These are phyloP conservation scores for Penicillium sp. DNA, from an alignment of 2,329 filamentous ascomycete species.

Conservation along the genomic window DNA sequence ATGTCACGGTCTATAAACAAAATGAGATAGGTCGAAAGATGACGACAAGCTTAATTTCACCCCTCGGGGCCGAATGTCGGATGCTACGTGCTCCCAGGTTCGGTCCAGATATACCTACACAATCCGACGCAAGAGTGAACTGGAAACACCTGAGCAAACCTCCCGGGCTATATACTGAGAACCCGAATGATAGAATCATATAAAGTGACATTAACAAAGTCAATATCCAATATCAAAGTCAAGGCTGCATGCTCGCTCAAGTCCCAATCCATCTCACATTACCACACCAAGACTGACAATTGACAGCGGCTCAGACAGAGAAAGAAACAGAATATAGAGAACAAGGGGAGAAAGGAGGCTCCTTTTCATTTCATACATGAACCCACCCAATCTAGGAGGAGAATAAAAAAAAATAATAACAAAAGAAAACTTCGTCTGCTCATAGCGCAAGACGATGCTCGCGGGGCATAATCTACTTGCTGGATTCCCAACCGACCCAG, in stretches of 20 bases:
- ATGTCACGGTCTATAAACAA: too few relatives aligned
- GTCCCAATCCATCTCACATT: constrained; percentile 24
- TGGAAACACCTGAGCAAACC: too few relatives aligned
- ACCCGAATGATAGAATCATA: too few relatives aligned
- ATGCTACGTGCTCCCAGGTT: too few relatives aligned
- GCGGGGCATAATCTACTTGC: constrained; percentile 11
- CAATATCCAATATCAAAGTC: not conserved
- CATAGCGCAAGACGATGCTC: constrained; percentile 5
- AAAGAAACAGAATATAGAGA: constrained; percentile 7
- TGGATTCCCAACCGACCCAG: constrained; percentile 83
- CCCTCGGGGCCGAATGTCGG: too few relatives aligned
- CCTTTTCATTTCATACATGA: constrained; percentile 21
- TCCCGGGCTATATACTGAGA: too few relatives aligned
- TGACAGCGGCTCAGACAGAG: constrained; percentile 7
- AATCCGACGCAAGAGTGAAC: too few relatives aligned
- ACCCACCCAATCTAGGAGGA: constrained; percentile 16
- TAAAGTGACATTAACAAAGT: too few relatives aligned
- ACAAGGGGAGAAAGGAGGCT: constrained; percentile 8
- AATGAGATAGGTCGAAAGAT: too few relatives aligned
- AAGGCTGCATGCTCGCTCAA: constrained; percentile 23
- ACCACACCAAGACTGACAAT: constrained; percentile 14
- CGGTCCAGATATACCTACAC: too few relatives aligned
- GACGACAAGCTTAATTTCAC: too few relatives aligned
- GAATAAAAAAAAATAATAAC: constrained; percentile 4
- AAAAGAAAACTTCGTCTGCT: constrained; percentile 12